Evolutionary conservation across 2,329 filamentous ascomycete genomes (phyloP), one percentile per base, ranked within the genome.

Genomic region (Capronia coronata): DNA sequence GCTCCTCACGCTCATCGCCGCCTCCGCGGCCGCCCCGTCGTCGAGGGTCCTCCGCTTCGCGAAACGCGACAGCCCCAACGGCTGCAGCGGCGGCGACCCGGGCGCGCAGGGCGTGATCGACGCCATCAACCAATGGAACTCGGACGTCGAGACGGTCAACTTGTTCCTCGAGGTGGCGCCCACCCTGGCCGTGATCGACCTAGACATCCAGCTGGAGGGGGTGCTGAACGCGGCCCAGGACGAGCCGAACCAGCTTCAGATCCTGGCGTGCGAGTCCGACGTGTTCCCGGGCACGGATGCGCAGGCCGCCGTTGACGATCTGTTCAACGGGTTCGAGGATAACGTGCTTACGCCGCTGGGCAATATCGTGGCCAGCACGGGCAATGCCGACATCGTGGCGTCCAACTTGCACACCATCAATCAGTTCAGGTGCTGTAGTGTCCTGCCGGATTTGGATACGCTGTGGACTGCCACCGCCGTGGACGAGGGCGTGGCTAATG

Each of bases 81-180:
- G 46, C 21, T 52, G 50, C 27, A 5, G 6, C 25, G 50, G 21
- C 14, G 38, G 21, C 16, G 46, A 43, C 38, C 46, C 51, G 7
- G 39, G 46, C 18, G 27, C n/a, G 9, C 37, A 21, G 7, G 51
- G 21, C 23, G 39, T 49, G 14, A 38, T 41, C 25, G 35, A 47
- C 9, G 46, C 51, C 8, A 53, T 53, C 43, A 49, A 46, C 27
- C 34, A 32, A n/a, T 53, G 51, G 51, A 49, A 53, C 43, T 43
- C 21, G 2, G 46, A 53, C 22, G 51, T 53, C 18, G 16, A 29
- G 18, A 53, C 51, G 2, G 51, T 53, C 51, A 53, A 53, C 21
- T 9, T 11, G 2, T 49, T 53, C 21, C 46, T 53, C 27, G 51
- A 53, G 10, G n/a, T n/a, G n/a, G 46, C 39, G 13, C 16, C 41